phyloP scores from a whole-genome alignment of 805 yeast species.

The Ogataea minuta region DNA sequence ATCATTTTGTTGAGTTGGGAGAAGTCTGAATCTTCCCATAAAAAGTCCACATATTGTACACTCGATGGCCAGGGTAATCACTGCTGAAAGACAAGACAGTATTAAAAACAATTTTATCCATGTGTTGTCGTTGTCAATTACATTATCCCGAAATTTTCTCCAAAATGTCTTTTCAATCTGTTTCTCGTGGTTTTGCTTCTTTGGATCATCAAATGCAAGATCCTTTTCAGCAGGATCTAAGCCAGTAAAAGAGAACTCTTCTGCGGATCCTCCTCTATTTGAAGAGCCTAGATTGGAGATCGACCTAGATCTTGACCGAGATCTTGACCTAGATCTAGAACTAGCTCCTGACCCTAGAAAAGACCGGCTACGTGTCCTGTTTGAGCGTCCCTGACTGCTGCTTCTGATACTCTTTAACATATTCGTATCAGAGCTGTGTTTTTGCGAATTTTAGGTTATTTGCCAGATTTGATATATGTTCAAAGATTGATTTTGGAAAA shows the following conservation, averaged over 20 bases:
- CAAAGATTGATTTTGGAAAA: too few species aligned
- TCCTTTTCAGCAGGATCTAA: conserved; percentile 11
- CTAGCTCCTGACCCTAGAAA: conserved; percentile 11
- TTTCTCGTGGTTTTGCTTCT: conserved; percentile 11
- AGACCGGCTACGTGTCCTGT: conserved; percentile 16
- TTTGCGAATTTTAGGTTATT: too few species aligned
- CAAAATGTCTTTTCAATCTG: conserved; percentile 13
- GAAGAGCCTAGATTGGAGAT: conserved; percentile 9
- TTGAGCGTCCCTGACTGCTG: conserved; percentile 14
- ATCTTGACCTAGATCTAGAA: conserved; percentile 13
- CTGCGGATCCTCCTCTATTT: conserved; percentile 5
- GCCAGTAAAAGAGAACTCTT: conserved; percentile 13
- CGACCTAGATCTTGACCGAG: conserved; percentile 15
- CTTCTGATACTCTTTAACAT: conserved; percentile 10
- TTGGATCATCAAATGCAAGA: conserved; percentile 16
- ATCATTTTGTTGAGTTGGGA: conserved; percentile 22
- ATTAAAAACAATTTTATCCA: conserved; percentile 29
- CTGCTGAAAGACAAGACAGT: conserved; percentile 37
- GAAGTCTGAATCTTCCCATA: conserved; percentile 31
- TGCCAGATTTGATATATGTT: too few species aligned
- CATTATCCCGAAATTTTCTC: conserved; percentile 16
- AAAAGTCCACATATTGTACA: conserved; percentile 40
- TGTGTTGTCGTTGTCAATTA: conserved; percentile 17
- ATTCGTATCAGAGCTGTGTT: conserved; percentile 37
- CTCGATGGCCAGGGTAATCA: conserved; percentile 36